These are phyloP conservation scores for Thelonectria discophora DNA, from an alignment of 2,329 filamentous ascomycete species.

Conservation along the genomic window DNA sequence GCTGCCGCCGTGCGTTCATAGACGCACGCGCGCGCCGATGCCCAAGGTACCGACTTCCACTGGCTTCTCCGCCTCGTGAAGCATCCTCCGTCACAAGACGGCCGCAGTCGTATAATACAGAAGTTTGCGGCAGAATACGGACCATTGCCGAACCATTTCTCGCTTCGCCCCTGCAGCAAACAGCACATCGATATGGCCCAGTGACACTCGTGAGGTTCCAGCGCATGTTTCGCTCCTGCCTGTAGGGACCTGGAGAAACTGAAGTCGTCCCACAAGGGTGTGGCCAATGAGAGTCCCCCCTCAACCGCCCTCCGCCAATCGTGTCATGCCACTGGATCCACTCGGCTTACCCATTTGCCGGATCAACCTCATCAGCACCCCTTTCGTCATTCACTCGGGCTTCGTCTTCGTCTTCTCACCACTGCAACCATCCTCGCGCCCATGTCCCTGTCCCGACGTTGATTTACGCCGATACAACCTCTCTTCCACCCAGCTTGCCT, in stretches of 20 bases:
- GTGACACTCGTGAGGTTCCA: slow-evolving; percentile 4
- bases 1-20: not conserved
- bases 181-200: not conserved
- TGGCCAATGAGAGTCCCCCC: not conserved
- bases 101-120: not conserved
- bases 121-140: slow-evolving; percentile 7
- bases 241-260: not conserved
- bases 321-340: not conserved
- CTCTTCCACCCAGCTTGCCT: not conserved
- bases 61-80: slow-evolving; percentile 9
- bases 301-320: not conserved
- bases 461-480: slow-evolving; percentile 20
- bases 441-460: slow-evolving; percentile 14
- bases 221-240: slow-evolving; percentile 14
- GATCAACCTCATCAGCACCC: not conserved
- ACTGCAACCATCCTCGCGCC: slow-evolving; percentile 7
- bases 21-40: not conserved
- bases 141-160: slow-evolving; percentile 19
- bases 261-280: not conserved
- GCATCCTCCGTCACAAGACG: slow-evolving; percentile 2
- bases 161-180: slow-evolving; percentile 13
- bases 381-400: slow-evolving; percentile 6
- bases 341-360: not conserved
- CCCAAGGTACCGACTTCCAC: not conserved
- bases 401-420: slow-evolving; percentile 9